Evolutionary conservation across 371 early-diverging fungal species (phyloP).

Genomic region (Mucor piriformis): DNA sequence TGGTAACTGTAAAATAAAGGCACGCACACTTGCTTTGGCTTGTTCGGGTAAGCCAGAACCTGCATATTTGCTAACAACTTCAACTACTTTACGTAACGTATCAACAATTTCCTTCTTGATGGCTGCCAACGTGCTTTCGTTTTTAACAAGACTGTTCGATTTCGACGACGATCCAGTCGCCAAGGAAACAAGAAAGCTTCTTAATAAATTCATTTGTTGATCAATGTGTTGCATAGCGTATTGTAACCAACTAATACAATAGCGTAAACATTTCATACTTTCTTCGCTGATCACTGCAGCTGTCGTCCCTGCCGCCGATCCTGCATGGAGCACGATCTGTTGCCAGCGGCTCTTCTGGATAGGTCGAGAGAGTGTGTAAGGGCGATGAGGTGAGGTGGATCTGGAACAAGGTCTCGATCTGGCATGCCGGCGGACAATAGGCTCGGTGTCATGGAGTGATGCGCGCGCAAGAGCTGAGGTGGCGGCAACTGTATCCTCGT

Average conservation of each 20-base stretch:
- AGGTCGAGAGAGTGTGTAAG: constrained; percentile 18
- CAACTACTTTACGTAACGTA: constrained; percentile 84
- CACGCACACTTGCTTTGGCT: constrained; percentile 77
- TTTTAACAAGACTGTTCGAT: constrained; percentile 2
- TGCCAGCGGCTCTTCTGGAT: constrained; percentile 54
- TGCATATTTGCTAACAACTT: constrained; percentile 83
- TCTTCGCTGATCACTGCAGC: constrained; percentile 77
- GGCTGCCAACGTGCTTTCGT: constrained; percentile 28
- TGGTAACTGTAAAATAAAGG: constrained; percentile 83
- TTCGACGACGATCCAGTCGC: constrained; percentile 32
- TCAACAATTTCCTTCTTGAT: constrained; percentile 81
- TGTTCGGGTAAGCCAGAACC: constrained; percentile 79
- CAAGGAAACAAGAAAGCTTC: constrained; percentile 62
- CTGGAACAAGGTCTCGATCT: constrained; percentile 31
- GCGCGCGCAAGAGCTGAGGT: constrained; percentile 38
- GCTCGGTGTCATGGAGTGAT: constrained; percentile 29
- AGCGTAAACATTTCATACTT: constrained; percentile 71
- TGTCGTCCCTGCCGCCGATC: constrained; percentile 65
- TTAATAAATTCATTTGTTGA: constrained; percentile 71
- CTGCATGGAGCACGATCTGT: constrained; percentile 67
- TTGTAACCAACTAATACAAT: constrained; percentile 80
- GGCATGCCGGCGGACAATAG: background rate
- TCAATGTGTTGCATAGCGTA: constrained; percentile 82
- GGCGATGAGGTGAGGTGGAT: constrained; percentile 41
- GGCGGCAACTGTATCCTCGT: constrained; percentile 41